Conservation (phyloP, 1,284 basidiomycete genomes). For the Papiliotrema fonsecae region DNA sequence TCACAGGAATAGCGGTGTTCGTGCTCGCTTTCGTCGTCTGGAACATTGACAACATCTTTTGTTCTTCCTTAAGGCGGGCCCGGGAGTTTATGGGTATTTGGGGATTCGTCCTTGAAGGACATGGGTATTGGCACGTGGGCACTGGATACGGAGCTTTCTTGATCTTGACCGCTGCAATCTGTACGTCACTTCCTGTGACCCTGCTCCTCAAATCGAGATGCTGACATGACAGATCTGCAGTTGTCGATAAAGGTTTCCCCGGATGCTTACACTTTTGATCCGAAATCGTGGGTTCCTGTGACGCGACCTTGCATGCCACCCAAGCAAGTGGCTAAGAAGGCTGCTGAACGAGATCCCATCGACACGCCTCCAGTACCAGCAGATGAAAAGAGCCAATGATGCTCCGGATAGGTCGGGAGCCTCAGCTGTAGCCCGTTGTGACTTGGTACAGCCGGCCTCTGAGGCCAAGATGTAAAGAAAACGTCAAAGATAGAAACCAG, state of each 20-base stretch:
- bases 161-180: conserved; percentile 46
- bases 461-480: too few relatives aligned
- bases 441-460: too few relatives aligned
- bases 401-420: too few relatives aligned
- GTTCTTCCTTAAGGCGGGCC: conserved; percentile 33
- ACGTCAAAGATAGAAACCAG: too few relatives aligned
- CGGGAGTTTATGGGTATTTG: conserved; percentile 21
- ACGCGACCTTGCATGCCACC: too few relatives aligned
- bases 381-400: too few relatives aligned
- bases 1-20: conserved; percentile 39
- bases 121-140: conserved; percentile 54
- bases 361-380: too few relatives aligned
- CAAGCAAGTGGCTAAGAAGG: too few relatives aligned
- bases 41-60: conserved; percentile 55
- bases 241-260: conserved; percentile 30
- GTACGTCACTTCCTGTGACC: conserved; percentile 23
- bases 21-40: conserved; percentile 51
- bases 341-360: too few relatives aligned
- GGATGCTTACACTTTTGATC: conserved; percentile 22
- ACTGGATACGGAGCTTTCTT: conserved; percentile 51
- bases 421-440: too few relatives aligned
- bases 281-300: conserved; percentile 18
- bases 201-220: neutral
- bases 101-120: conserved; percentile 43
- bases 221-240: conserved; percentile 20